Conservation (phyloP, 495 filamentous ascomycete species). For the Extremus antarcticus region DNA sequence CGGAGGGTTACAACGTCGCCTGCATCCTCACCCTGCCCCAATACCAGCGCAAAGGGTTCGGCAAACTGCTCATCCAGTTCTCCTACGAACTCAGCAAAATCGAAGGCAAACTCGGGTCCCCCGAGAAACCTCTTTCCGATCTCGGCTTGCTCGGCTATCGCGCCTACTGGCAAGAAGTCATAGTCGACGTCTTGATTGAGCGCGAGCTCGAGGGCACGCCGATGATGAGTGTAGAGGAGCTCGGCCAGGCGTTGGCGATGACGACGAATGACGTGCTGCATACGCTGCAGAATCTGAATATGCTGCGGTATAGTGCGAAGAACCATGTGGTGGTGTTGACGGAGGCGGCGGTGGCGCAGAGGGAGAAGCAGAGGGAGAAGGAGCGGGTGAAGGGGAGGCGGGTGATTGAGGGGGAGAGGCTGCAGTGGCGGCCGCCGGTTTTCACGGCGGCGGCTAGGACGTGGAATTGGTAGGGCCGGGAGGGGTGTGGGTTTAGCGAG, state of each 20-base stretch:
- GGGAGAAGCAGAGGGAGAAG: constrained; percentile 59
- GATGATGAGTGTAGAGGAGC: constrained; percentile 67
- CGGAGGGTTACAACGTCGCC: constrained; percentile 92
- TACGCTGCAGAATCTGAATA: constrained; percentile 81
- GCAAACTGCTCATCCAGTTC: constrained; percentile 87
- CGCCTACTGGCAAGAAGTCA: constrained; percentile 92
- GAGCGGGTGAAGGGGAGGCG: constrained; percentile 61
- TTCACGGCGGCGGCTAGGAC: constrained; percentile 81
- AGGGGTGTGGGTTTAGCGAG: neutral
- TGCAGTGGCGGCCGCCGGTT: constrained; percentile 90
- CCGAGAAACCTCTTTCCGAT: constrained; percentile 93
- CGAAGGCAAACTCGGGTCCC: constrained; percentile 85
- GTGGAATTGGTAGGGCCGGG: constrained; percentile 72
- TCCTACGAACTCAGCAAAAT: constrained; percentile 95
- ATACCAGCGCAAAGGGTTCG: constrained; percentile 89
- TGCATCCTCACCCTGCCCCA: constrained; percentile 95
- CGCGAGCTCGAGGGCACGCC: constrained; percentile 38
- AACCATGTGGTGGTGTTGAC: constrained; percentile 87
- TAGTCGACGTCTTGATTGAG: constrained; percentile 67
- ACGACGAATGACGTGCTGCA: constrained; percentile 91
- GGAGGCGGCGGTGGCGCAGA: constrained; percentile 65
- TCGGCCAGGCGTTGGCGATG: constrained; percentile 75
- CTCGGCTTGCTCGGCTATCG: constrained; percentile 83
- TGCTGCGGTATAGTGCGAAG: constrained; percentile 83
- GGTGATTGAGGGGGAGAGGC: constrained; percentile 58